Evolutionary conservation across 345 rosid species (phyloP), one percentile per base, ranked within the genome.

Genomic region (Theobroma cacao): DNA sequence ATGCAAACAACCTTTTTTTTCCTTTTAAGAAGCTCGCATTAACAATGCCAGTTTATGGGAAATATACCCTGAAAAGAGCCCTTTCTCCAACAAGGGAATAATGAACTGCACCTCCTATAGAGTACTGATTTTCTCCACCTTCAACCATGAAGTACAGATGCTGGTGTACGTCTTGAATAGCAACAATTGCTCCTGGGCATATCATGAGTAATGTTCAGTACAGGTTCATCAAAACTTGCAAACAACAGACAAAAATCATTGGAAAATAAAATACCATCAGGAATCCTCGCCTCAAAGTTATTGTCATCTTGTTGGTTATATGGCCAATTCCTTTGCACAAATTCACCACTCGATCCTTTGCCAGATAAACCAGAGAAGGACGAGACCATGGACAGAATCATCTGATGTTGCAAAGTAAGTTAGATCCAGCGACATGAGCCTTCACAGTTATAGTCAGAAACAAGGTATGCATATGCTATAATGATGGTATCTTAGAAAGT

Each of bases 131-230:
- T 79, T 82, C 90, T 82, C 82, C 84, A 78, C 84, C 94, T 85
- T 93, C 91, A 82, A 93, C 91, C 34, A 91, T 79, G 81, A 95
- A 85, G 86, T 90, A 95, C 87, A 89, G 63, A 83, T 93, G 98
- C 76, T 95, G 94, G 84, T 93, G 85, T 22, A 90, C 87, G 86
- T 95, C 98, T 87, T 92, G 97, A 79, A 95, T 86, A 53, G 95
- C 90, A 75, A 95, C 97, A 75, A 92, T 87, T 78, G 98, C 87
- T 69, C 99, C 99, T 95, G 85, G 45, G 74, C 66, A 79, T 71
- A 66, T 72, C 61, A 74, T 67, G 30, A 72, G 69, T 31, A 67
- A 60, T 61, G 52, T 68, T 74, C 40, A 77, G 61, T 73, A 74
- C 47, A 80, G 72, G 59, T 55, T 83, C 76, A 75, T 75, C 78